These are phyloP conservation scores for Trichoderma pleuroti DNA, from an alignment of 2,329 filamentous ascomycete species.

Conservation along the genomic window DNA sequence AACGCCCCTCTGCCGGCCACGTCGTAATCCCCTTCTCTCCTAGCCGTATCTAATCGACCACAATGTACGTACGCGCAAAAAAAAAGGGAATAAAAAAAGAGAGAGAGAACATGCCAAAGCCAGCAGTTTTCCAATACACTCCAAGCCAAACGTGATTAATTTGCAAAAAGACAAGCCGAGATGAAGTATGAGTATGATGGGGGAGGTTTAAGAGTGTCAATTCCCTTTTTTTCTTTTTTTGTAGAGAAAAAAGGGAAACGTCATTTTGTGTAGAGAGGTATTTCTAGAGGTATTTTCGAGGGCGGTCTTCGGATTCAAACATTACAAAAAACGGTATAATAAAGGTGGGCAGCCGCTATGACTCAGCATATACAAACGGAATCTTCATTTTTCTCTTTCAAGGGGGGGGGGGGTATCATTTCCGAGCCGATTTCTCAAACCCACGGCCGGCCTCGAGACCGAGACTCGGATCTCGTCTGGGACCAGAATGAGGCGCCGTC, in stretches of 20 bases:
- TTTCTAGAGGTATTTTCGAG: not conserved
- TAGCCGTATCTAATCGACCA: not conserved
- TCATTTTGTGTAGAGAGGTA: not conserved
- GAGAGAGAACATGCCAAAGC: not conserved
- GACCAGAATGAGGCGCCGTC: conserved; percentile 18
- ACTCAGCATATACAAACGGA: conserved; percentile 8
- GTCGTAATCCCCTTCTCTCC: not conserved
- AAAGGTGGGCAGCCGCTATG: not conserved
- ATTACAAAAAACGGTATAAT: conserved; percentile 10
- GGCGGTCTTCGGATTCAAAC: not conserved
- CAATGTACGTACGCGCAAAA: not conserved
- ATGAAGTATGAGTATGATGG: not conserved
- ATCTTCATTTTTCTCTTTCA: not conserved
- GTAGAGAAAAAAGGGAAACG: not conserved
- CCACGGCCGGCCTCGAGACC: conserved; percentile 11
- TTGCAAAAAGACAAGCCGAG: not conserved
- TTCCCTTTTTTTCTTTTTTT: not conserved
- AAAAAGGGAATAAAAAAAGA: not conserved
- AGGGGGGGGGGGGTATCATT: conserved; percentile 7
- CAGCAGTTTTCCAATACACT: conserved; percentile 2
- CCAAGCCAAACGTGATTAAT: not conserved
- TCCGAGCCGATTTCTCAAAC: not conserved
- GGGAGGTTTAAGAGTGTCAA: not conserved
- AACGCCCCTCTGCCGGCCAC: not conserved
- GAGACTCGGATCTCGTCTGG: conserved; percentile 10